Percentiles rank a stretch among this genome's conserved stretches.
Conservation (phyloP, 2,329 filamentous ascomycete genomes). For the Helicocarpus griseus region DNA sequence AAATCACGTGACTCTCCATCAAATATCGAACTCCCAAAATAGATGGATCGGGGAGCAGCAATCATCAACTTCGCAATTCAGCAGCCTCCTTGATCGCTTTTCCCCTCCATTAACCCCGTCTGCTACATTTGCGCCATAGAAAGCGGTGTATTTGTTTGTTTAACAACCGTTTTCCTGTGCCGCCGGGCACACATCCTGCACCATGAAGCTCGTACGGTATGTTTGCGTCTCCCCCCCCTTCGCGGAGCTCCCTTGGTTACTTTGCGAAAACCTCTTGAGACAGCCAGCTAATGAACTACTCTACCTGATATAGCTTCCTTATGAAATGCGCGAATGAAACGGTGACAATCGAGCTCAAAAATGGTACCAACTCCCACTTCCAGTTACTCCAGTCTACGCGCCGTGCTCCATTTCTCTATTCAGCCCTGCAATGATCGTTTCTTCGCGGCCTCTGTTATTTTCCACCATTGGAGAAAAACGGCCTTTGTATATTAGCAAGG, state of each 20-base stretch:
- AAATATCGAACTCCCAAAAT: background rate
- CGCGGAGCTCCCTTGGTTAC: background rate
- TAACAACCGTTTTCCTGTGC: background rate
- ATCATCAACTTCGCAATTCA: background rate
- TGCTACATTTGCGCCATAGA: background rate
- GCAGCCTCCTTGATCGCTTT: background rate
- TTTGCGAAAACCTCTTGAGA: background rate
- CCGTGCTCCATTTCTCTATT: background rate
- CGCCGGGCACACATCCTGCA: conserved; percentile 27
- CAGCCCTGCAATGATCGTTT: background rate
- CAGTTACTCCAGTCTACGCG: conserved; percentile 89
- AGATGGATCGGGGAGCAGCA: background rate
- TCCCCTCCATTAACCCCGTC: background rate
- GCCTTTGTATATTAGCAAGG: background rate
- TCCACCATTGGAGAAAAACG: background rate
- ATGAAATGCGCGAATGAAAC: conserved; percentile 99
- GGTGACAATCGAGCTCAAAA: conserved; percentile 96
- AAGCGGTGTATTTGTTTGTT: background rate
- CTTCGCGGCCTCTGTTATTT: background rate
- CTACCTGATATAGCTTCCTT: conserved; percentile 59
- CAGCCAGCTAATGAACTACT: background rate
- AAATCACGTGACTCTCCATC: background rate
- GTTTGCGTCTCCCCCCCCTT: conserved; percentile 19
- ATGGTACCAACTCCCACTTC: conserved; percentile 63
- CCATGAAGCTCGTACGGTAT: conserved; percentile 96